These are phyloP conservation scores for Gnaphalium uliginosum DNA, from an alignment of 129 eudicot genomes.

Conservation along the genomic window DNA sequence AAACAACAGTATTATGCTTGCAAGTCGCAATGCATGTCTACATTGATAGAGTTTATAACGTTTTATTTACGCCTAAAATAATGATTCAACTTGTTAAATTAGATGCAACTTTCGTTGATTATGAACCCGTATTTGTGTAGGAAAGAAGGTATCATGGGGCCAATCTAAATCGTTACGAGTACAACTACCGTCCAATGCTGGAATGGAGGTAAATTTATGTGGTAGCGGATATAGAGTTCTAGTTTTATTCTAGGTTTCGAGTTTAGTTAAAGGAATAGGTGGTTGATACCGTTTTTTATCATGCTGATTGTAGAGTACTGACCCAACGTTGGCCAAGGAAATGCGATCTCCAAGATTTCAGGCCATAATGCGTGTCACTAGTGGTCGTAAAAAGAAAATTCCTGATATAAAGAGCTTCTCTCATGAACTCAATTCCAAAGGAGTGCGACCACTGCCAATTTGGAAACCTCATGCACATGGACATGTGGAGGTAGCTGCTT, in stretches of 20 bases:
- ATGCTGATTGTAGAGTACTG: conserved; percentile 52
- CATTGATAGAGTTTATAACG: conserved; percentile 6
- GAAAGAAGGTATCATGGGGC: conserved; percentile 69
- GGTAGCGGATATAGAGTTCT: background rate
- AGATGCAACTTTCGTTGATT: background rate
- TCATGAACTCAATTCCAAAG: conserved; percentile 93
- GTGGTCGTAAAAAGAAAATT: conserved; percentile 74
- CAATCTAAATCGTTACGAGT: conserved; percentile 67
- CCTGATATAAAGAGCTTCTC: conserved; percentile 92
- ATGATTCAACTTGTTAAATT: background rate
- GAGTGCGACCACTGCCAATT: conserved; percentile 85
- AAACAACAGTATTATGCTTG: background rate
- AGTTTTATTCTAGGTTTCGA: background rate
- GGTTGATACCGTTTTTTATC: conserved; percentile 24
- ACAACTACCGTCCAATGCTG: conserved; percentile 45
- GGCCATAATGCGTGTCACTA: conserved; percentile 78
- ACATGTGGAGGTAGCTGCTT: conserved; percentile 66
- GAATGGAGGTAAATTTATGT: conserved; percentile 55
- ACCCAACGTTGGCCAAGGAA: conserved; percentile 68
- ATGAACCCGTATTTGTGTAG: conserved; percentile 27
- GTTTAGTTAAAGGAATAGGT: background rate
- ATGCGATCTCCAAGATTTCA: conserved; percentile 83
- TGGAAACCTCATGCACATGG: conserved; percentile 91
- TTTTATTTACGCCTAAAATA: background rate
- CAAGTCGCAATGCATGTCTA: background rate